phyloP scores from a whole-genome alignment of 257 asterid species.

The Coffea eugenioides region DNA sequence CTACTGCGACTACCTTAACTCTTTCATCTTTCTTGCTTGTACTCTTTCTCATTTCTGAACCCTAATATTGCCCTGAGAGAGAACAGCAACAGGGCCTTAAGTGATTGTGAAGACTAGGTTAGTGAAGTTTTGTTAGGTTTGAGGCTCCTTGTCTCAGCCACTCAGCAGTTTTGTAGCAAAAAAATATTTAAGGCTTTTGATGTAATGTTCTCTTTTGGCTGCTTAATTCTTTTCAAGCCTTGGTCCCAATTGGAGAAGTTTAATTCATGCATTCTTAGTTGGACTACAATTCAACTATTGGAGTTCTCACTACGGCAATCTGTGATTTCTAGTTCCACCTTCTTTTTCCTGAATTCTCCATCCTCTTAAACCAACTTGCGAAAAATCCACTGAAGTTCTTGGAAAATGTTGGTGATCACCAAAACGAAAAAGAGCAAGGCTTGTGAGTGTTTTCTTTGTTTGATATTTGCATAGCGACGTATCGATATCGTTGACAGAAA shows the following conservation, averaged over 20 bases:
- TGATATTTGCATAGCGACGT: neutral
- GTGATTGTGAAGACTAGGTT: conserved; percentile 31
- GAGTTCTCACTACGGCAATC: neutral
- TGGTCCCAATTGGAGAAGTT: neutral
- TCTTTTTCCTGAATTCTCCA: neutral
- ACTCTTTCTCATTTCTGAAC: conserved; percentile 20
- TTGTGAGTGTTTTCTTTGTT: neutral
- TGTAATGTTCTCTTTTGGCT: conserved; percentile 3
- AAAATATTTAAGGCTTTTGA: neutral
- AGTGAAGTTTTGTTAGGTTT: conserved; percentile 41
- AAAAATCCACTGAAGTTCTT: neutral
- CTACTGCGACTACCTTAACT: conserved; percentile 15
- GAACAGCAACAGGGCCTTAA: neutral
- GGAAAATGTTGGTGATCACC: neutral
- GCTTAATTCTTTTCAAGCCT: neutral
- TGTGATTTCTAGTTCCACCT: neutral
- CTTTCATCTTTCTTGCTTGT: conserved; percentile 26
- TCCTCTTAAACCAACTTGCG: neutral
- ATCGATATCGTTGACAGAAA: neutral
- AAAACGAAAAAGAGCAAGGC: too few species aligned
- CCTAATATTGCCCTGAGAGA: neutral
- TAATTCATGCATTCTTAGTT: neutral
- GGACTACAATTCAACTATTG: neutral
- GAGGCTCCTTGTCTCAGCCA: neutral
- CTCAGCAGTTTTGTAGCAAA: too few species aligned